Base-by-base conservation (phyloP, 169 alveolate genomes). In the Babesia caballi region DNA sequence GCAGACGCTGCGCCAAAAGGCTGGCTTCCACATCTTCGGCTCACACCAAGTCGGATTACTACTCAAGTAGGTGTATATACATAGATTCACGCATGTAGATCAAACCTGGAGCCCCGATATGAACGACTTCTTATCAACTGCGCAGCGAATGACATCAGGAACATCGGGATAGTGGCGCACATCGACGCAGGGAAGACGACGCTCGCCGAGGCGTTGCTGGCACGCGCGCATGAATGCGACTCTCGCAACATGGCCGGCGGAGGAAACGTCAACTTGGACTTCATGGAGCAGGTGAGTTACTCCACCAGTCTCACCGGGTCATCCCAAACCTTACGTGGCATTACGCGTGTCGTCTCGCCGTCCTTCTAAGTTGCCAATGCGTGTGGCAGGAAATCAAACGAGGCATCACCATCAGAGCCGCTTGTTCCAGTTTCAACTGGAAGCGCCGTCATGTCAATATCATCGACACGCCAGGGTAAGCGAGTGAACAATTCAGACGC, bases 121-220 rank as follows among this genome's bases (percentile, higher is more conserved):
- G 42, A 2, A 30, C 4, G 5, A 12, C 23, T 14, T 15, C 25
- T 36, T 25, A 57, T 61, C 5, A 25, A 15, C n/a, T 23, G 25
- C 17, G n/a, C 73, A 63, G 73, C 73, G 35, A 36, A 44, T 17
- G 73, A 63, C 19, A 63, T 63, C 30, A 63, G 73, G 54, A 63
- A 63, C 42, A 88, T 96, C 42, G 98, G 98, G 23, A 94, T 97
- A 51, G 92, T 97, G 74, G 99, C 99, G 27, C 99, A 97, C 75
- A 96, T 97, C 35, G 99, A 97, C 82, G 98, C 98, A 11, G 99
- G 99, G 3, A 97, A 97, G 85, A 95, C 99, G 21, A 95, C 98
- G 23, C 91, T 96, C 23, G 95, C 99, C 3, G 99, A 97, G 83
- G 78, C 98, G 66, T 91, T 96, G 92, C 83, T 95, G 36, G 92